phyloP scores from a whole-genome alignment of 352 stramenopile species.

The Phytopythium litorale region DNA sequence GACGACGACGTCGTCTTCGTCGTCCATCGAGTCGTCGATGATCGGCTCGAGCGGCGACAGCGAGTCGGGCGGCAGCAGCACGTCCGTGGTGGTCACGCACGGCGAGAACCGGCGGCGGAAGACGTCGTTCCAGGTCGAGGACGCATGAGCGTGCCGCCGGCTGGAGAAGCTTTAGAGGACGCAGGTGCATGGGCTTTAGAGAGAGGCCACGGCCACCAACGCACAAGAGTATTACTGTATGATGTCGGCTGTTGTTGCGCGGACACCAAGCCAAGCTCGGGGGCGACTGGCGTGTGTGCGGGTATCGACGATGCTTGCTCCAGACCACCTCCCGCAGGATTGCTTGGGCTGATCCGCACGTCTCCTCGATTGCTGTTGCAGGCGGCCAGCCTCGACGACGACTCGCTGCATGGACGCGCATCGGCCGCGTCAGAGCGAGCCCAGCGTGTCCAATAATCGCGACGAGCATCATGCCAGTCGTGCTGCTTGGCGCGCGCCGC shows the following conservation, averaged over 20 bases:
- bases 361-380: too few relatives aligned
- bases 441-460: too few relatives aligned
- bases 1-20: background rate
- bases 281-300: too few relatives aligned
- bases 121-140: slow-evolving; percentile 7
- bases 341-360: too few relatives aligned
- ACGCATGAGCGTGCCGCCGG: background rate
- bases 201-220: background rate
- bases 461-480: too few relatives aligned
- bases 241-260: background rate
- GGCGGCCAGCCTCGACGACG: too few relatives aligned
- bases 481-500: background rate
- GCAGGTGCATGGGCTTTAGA: background rate
- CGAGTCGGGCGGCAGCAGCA: background rate
- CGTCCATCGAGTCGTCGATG: slow-evolving; percentile 2
- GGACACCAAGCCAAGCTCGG: too few relatives aligned
- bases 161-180: background rate
- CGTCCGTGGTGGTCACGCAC: slow-evolving; percentile 5
- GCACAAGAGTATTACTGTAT: slow-evolving; percentile 1
- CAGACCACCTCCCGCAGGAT: too few relatives aligned
- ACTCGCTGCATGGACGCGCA: too few relatives aligned
- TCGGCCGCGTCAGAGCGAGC: too few relatives aligned
- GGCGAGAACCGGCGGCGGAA: slow-evolving; percentile 7
- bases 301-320: too few relatives aligned
- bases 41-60: background rate